Evolutionary conservation across 495 filamentous ascomycete species (phyloP).

Genomic region (Symbiotaphrina buchneri): DNA sequence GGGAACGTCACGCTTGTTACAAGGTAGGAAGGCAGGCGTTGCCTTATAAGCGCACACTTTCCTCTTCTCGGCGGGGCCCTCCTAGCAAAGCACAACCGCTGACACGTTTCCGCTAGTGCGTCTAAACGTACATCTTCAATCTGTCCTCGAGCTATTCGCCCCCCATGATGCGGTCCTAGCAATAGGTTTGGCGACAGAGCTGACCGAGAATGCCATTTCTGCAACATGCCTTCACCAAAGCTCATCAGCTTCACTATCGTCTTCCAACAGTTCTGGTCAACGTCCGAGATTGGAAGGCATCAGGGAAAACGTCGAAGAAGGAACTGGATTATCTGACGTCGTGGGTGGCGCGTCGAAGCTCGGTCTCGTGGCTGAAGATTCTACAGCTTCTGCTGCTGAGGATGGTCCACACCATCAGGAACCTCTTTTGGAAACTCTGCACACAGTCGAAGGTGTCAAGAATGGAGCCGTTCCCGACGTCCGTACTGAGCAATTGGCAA

Average conservation of each 20-base stretch:
- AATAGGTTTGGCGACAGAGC: constrained; percentile 47
- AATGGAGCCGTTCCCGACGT: too few relatives aligned
- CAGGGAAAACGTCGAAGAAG: constrained; percentile 60
- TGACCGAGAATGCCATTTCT: constrained; percentile 71
- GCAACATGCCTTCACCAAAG: constrained; percentile 80
- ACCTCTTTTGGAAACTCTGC: too few relatives aligned
- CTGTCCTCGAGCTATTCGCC: constrained; percentile 63
- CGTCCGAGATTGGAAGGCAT: constrained; percentile 68
- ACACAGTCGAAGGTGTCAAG: too few relatives aligned
- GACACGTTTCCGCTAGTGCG: constrained; percentile 34
- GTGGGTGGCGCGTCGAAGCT: not conserved
- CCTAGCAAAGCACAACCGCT: constrained; percentile 2
- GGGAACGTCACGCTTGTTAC: constrained; percentile 66
- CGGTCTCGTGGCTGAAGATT: not conserved
- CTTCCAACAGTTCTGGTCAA: constrained; percentile 61
- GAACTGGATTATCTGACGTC: not conserved
- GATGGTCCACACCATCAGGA: too few relatives aligned
- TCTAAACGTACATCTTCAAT: constrained; percentile 81
- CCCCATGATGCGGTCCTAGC: constrained; percentile 70
- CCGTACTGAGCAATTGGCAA: too few relatives aligned
- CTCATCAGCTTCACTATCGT: constrained; percentile 67
- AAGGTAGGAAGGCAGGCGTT: constrained; percentile 35
- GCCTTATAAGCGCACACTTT: not conserved
- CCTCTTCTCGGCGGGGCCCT: constrained; percentile 5
- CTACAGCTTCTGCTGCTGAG: not conserved